Percentiles rank a stretch among this genome's conserved stretches.
phyloP scores from a whole-genome alignment of 1,284 basidiomycete species.

The Tilletia setariae region DNA sequence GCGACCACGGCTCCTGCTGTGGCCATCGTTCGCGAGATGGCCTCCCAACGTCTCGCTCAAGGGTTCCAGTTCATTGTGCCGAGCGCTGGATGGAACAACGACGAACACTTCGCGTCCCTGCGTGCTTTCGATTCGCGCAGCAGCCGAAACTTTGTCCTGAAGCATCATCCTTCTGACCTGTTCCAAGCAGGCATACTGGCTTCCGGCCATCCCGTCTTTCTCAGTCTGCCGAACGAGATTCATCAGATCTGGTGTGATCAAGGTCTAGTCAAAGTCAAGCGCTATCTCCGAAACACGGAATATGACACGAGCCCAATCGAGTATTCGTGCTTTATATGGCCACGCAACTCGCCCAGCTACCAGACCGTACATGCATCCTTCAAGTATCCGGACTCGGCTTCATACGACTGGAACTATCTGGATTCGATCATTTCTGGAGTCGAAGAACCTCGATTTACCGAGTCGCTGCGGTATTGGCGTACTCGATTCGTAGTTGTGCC shows the following conservation, averaged over 20 bases:
- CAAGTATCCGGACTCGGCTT: constrained; percentile 69
- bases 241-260: constrained; percentile 82
- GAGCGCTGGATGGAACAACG: constrained; percentile 9
- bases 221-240: constrained; percentile 92
- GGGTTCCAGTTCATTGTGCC: constrained; percentile 86
- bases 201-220: constrained; percentile 67
- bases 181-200: constrained; percentile 50
- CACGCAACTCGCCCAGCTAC: constrained; percentile 79
- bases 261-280: constrained; percentile 79
- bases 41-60: constrained; percentile 82
- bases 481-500: constrained; percentile 94
- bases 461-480: constrained; percentile 69
- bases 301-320: constrained; percentile 64
- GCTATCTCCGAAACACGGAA: constrained; percentile 76
- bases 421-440: constrained; percentile 56
- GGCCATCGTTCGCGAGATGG: constrained; percentile 84
- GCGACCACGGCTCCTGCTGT: constrained; percentile 68
- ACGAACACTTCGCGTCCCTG: not conserved
- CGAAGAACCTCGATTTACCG: constrained; percentile 46
- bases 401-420: constrained; percentile 55
- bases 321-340: constrained; percentile 90
- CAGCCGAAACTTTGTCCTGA: constrained; percentile 24
- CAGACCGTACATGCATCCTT: constrained; percentile 76
- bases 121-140: not conserved
- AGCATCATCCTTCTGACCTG: constrained; percentile 47